These are phyloP conservation scores for Populus hybrid DNA, from an alignment of 441 rosid species.

Conservation along the genomic window DNA sequence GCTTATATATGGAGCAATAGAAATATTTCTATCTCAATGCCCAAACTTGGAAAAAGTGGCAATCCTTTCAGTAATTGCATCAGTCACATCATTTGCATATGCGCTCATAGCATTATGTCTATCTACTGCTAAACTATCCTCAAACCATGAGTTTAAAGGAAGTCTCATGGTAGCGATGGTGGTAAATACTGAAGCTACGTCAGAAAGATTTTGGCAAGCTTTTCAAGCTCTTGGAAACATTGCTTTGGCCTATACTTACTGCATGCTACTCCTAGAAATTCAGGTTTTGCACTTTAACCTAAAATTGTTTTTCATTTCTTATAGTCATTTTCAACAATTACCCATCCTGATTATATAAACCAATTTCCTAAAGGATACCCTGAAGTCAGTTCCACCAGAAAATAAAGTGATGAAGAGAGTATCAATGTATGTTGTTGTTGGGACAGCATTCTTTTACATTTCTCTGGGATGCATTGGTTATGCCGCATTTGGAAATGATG, in stretches of 20 bases:
- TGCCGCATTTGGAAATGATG: conserved; percentile 30
- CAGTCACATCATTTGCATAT: conserved; percentile 27
- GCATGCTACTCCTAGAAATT: conserved; percentile 28
- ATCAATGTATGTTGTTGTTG: conserved; percentile 12
- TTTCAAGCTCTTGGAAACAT: conserved; percentile 37
- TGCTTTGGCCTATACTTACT: conserved; percentile 28
- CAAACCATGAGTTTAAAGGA: conserved; percentile 23
- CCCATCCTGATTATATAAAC: not conserved
- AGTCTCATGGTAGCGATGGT: conserved; percentile 8
- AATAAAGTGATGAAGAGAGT: conserved; percentile 36
- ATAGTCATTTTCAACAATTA: not conserved
- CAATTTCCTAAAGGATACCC: conserved; percentile 20
- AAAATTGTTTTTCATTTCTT: not conserved
- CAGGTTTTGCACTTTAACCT: conserved; percentile 18
- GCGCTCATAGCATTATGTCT: conserved; percentile 19
- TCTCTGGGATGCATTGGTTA: conserved; percentile 31
- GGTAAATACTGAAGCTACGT: not conserved
- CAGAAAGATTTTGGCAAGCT: conserved; percentile 25
- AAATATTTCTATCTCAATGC: conserved; percentile 29
- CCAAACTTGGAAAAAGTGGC: conserved; percentile 29
- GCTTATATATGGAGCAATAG: conserved; percentile 24
- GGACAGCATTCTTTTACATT: conserved; percentile 28
- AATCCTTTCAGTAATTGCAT: conserved; percentile 24
- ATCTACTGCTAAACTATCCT: conserved; percentile 13
- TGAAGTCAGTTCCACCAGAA: conserved; percentile 31